phyloP scores from a whole-genome alignment of 768 basidiomycete species.

The Plicaturopsis crispa region DNA sequence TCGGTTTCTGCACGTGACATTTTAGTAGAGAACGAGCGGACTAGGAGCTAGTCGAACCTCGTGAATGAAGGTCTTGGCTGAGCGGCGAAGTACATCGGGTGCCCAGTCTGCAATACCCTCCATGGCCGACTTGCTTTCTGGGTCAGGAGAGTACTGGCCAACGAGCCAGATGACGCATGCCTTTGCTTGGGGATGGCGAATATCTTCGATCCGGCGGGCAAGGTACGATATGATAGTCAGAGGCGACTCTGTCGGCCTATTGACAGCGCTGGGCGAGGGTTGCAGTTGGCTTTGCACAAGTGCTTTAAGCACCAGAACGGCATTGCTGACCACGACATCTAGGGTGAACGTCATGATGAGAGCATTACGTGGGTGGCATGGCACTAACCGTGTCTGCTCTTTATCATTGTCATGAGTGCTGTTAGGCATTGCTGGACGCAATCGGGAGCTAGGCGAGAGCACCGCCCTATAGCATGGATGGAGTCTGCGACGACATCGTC shows the following conservation, averaged over 20 bases:
- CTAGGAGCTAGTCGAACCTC: slow-evolving; percentile 53
- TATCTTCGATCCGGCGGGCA: slow-evolving; percentile 70
- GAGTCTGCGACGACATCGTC: slow-evolving; percentile 66
- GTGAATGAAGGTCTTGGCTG: slow-evolving; percentile 59
- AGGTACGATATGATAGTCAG: slow-evolving; percentile 71
- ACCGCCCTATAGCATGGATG: slow-evolving; percentile 72
- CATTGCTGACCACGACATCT: slow-evolving; percentile 75
- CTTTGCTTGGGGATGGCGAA: slow-evolving; percentile 71
- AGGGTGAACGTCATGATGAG: not conserved
- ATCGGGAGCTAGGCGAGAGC: slow-evolving; percentile 62
- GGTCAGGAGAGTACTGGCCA: slow-evolving; percentile 68
- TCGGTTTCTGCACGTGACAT: slow-evolving; percentile 41
- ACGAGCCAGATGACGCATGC: slow-evolving; percentile 92
- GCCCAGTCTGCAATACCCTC: slow-evolving; percentile 72
- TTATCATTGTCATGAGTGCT: slow-evolving; percentile 73
- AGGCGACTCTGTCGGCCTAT: slow-evolving; percentile 33
- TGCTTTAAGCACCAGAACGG: slow-evolving; percentile 79
- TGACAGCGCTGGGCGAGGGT: slow-evolving; percentile 16
- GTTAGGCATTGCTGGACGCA: slow-evolving; percentile 65
- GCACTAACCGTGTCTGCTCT: slow-evolving; percentile 60
- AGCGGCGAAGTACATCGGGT: slow-evolving; percentile 82
- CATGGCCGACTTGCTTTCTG: slow-evolving; percentile 21
- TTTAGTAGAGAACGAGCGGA: too few relatives aligned
- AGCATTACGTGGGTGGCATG: slow-evolving; percentile 1
- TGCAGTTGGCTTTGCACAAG: slow-evolving; percentile 66